These are phyloP conservation scores for Boletus tomentosulus DNA, from an alignment of 768 basidiomycete species.

Conservation along the genomic window DNA sequence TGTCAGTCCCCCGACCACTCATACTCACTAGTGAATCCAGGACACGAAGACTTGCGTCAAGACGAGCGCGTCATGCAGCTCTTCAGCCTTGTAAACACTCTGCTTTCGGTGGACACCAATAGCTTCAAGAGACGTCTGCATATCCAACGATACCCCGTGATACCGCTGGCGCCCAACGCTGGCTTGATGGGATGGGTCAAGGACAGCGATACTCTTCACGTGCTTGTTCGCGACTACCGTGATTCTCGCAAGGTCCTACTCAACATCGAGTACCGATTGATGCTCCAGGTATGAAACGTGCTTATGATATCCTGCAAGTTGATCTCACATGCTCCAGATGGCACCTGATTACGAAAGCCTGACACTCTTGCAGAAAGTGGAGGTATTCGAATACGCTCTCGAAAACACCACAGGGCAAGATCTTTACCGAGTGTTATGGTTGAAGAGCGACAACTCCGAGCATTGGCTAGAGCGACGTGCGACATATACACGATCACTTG, in stretches of 20 bases:
- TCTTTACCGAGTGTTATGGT: constrained; percentile 93
- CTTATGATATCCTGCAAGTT: constrained; percentile 31
- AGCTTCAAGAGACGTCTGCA: constrained; percentile 95
- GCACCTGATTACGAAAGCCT: constrained; percentile 97
- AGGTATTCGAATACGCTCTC: constrained; percentile 97
- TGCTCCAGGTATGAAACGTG: constrained; percentile 89
- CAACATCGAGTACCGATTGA: constrained; percentile 97
- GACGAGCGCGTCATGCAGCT: constrained; percentile 99
- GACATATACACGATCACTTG: constrained; percentile 92
- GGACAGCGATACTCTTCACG: constrained; percentile 93
- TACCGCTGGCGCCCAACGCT: constrained; percentile 92
- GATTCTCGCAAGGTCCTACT: constrained; percentile 94
- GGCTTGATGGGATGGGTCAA: constrained; percentile 95
- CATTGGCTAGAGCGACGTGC: constrained; percentile 97
- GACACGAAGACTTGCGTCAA: constrained; percentile 97
- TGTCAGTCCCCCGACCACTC: background rate
- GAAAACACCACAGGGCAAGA: constrained; percentile 99
- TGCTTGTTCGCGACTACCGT: constrained; percentile 92
- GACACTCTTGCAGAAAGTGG: constrained; percentile 93
- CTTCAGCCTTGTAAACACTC: constrained; percentile 93
- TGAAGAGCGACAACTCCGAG: constrained; percentile 92
- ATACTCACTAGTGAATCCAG: constrained; percentile 35
- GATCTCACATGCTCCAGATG: constrained; percentile 56
- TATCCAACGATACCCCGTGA: constrained; percentile 90
- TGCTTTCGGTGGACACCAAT: constrained; percentile 87